A percentile compares a stretch with the other conserved stretches of the same genome.
These are phyloP conservation scores for Thecaphora thlaspeos DNA, from an alignment of 1,284 basidiomycete genomes.

Conservation along the genomic window DNA sequence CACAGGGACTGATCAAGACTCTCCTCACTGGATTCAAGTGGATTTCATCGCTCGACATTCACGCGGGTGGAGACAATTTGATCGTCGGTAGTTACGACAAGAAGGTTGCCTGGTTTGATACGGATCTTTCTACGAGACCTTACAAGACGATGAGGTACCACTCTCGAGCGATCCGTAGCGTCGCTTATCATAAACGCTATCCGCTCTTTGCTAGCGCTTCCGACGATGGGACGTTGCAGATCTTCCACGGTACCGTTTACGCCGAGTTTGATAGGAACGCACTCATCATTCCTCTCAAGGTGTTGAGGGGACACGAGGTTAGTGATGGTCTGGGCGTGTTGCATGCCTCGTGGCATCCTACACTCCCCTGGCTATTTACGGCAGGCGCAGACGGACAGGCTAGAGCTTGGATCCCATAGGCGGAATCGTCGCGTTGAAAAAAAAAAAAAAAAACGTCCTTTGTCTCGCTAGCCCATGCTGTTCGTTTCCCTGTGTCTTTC, in stretches of 20 bases:
- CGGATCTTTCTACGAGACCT: conserved; percentile 90
- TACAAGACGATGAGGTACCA: conserved; percentile 98
- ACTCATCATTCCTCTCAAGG: conserved; percentile 94
- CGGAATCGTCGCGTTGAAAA: too few species aligned
- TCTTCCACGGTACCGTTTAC: conserved; percentile 94
- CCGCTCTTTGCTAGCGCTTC: conserved; percentile 93
- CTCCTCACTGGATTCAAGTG: conserved; percentile 88
- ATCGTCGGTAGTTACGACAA: conserved; percentile 97
- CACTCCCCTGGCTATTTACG: conserved; percentile 89
- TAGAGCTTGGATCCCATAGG: conserved; percentile 68
- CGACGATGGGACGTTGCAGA: conserved; percentile 93
- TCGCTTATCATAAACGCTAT: conserved; percentile 77
- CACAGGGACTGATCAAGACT: conserved; percentile 89
- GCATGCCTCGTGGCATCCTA: conserved; percentile 82
- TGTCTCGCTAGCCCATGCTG: too few species aligned
- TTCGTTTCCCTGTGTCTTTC: too few species aligned
- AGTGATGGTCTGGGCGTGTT: conserved; percentile 85
- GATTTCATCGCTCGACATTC: conserved; percentile 95
- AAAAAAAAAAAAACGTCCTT: too few species aligned
- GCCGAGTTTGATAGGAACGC: conserved; percentile 83
- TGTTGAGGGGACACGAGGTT: conserved; percentile 82
- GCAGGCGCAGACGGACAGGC: conserved; percentile 89
- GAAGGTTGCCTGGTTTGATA: conserved; percentile 97
- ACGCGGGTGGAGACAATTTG: conserved; percentile 80
- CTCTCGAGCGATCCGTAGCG: conserved; percentile 81